Evolutionary conservation across 805 yeast species (phyloP), one percentile per base, ranked within the genome.

Genomic region (Candida arabinofermentans): DNA sequence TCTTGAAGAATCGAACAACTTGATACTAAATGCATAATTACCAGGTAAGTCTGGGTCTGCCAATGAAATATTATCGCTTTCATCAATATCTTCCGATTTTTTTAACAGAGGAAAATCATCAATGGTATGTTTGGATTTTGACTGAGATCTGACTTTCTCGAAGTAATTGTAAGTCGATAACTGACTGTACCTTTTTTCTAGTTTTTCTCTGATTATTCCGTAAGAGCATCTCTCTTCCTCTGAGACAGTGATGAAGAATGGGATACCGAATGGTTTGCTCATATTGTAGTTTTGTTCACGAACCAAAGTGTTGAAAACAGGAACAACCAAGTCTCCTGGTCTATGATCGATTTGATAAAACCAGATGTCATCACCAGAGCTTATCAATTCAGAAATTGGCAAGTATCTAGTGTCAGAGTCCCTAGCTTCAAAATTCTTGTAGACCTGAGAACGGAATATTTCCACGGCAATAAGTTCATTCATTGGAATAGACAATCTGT

Each of bases 321-420:
- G 91, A 8, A 83, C 69, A 18, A 83, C 65, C 5, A 77, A 49
- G 49, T 77, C 77, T 30, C 72, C 76, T 3, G 77, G 71, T 5
- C 64, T 62, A 34, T 63, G 68, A 40, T 17, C 54, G 36, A 48
- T 58, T 59, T 49, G 65, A 55, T 88, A 86, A 49, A 88, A 79
- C 40, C 81, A 71, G 29, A 86, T 69, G 12, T 72, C 72, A 53
- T 89, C 97, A 24, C 70, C 64, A 7, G 70, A 71, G 2, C 75
- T 66, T 16, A 89, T 83, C 35, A 84, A 60, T 45, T 84, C 93
- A 24, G 80, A 70, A 12, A 85, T 66, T 1, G 93, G 88, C 27
- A 83, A 59, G 50, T 76, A 85, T 21, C 82, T 72, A n/a, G 65
- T 63, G 32, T 72, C 80, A n/a, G 77, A 61, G 32, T 75, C 73